phyloP scores from a whole-genome alignment of 108 stramenopile species.

The Cyclotella sp. region DNA sequence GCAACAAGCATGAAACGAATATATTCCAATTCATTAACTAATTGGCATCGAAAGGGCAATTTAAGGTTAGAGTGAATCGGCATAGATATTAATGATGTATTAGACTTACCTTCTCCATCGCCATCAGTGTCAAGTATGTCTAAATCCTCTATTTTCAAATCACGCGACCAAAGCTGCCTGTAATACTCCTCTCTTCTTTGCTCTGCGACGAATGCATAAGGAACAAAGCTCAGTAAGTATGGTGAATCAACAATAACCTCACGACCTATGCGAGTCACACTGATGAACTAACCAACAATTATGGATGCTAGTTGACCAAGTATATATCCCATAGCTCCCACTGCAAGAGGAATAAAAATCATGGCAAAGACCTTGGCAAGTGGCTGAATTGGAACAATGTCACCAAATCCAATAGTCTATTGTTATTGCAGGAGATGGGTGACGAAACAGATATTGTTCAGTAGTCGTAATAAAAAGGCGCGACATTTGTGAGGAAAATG shows the following conservation, averaged over 20 bases:
- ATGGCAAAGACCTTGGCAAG: constrained; percentile 40
- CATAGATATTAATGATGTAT: no score
- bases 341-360: constrained; percentile 66
- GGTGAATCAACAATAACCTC: no score
- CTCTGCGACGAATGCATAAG: background rate
- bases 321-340: constrained; percentile 63
- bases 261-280: no score
- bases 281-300: constrained; percentile 32
- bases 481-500: background rate
- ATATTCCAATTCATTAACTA: constrained; percentile 69
- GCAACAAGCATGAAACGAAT: constrained; percentile 83
- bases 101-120: constrained; percentile 34
- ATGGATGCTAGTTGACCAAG: constrained; percentile 56
- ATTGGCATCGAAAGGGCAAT: no score
- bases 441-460: background rate
- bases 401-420: constrained; percentile 68
- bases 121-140: constrained; percentile 46
- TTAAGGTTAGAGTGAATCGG: no score
- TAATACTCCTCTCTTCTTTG: constrained; percentile 34
- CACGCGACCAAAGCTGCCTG: constrained; percentile 32
- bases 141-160: constrained; percentile 64
- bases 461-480: background rate
- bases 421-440: background rate
- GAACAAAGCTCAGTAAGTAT: no score
- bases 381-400: constrained; percentile 44